phyloP scores from a whole-genome alignment of 2,329 filamentous ascomycete species.

The Metarhizium anisopliae region DNA sequence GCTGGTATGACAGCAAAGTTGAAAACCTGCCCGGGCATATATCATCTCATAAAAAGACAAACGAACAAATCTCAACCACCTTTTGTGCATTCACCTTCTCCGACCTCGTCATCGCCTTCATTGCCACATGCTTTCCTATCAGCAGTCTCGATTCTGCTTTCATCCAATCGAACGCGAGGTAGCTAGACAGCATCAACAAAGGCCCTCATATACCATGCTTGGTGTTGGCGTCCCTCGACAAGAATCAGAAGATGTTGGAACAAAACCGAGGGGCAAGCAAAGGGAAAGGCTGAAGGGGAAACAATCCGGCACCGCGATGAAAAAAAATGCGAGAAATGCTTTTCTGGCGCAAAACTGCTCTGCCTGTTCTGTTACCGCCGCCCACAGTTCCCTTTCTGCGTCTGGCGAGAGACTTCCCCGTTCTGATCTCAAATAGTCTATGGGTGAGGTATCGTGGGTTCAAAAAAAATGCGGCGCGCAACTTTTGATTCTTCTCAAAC shows the following conservation, averaged over 20 bases:
- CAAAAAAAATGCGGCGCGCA: constrained; percentile 21
- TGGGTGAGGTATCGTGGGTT: constrained; percentile 41
- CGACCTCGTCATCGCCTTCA: not conserved
- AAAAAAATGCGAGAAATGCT: constrained; percentile 3
- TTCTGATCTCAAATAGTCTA: constrained; percentile 30
- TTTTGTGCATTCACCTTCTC: not conserved
- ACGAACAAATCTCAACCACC: constrained; percentile 3
- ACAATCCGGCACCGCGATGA: constrained; percentile 2
- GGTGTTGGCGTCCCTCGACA: not conserved
- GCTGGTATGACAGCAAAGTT: not conserved
- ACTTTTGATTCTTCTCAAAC: constrained; percentile 38
- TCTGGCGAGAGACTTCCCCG: constrained; percentile 18
- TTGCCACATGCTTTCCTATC: not conserved
- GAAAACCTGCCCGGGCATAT: not conserved
- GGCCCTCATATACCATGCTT: not conserved
- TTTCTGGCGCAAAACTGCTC: constrained; percentile 3
- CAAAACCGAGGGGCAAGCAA: not conserved
- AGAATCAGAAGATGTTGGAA: not conserved
- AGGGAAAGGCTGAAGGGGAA: not conserved
- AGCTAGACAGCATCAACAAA: not conserved
- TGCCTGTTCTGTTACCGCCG: not conserved
- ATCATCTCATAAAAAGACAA: not conserved
- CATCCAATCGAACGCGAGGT: not conserved
- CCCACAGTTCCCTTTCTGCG: constrained; percentile 12
- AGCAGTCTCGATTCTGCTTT: not conserved